Conservation (phyloP, 2,329 filamentous ascomycete genomes). For the Coniochaeta hoffmannii region DNA sequence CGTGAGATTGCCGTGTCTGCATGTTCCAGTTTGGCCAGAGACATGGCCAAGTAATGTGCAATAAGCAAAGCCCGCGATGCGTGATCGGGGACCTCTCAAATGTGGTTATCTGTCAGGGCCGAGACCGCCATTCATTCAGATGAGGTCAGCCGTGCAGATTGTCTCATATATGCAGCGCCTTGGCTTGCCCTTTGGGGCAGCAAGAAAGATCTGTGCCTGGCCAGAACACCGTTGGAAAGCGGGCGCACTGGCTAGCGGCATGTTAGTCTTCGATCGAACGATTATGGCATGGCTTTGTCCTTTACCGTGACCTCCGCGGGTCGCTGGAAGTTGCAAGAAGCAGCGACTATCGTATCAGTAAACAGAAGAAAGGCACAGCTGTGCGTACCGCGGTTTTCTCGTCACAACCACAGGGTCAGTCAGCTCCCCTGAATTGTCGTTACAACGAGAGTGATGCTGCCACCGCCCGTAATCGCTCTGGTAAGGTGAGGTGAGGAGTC, state of each 20-base stretch:
- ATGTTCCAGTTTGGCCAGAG: background rate
- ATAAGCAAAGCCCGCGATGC: background rate
- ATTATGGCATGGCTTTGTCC: background rate
- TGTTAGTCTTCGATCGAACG: background rate
- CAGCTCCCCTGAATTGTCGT: too few relatives aligned
- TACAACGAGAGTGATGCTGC: too few relatives aligned
- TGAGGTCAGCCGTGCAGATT: background rate
- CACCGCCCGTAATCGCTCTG: too few relatives aligned
- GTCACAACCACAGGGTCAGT: too few relatives aligned
- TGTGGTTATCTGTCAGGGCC: background rate
- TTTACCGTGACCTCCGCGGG: too few relatives aligned
- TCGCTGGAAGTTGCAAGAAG: background rate
- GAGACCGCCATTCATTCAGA: background rate
- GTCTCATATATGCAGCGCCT: background rate
- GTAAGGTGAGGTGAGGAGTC: too few relatives aligned
- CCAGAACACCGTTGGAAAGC: constrained; percentile 1
- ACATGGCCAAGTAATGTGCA: background rate
- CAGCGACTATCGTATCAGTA: background rate
- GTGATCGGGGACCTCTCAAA: background rate
- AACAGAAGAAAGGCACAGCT: too few relatives aligned
- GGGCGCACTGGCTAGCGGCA: background rate
- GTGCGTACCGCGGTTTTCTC: too few relatives aligned
- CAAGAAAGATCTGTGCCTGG: background rate
- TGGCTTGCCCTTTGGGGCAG: background rate
- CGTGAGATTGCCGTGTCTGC: background rate